Evolutionary conservation across 129 eudicot genomes (phyloP), one percentile per base, ranked within the genome.

Genomic region (Flaveria sonorensis): DNA sequence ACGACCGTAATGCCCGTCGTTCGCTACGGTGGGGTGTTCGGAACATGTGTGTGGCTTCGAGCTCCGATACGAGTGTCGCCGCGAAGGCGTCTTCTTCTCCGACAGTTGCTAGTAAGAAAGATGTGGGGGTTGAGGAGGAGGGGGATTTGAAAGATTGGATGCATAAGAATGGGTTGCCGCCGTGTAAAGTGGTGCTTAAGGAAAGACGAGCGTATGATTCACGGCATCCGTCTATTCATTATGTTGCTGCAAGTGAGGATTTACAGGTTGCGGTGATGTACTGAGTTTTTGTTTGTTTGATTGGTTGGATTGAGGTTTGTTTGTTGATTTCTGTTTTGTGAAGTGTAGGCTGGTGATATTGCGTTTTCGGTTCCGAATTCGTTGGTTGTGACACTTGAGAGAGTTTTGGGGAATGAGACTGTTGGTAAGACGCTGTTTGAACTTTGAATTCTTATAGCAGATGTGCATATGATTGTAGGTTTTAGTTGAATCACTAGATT

Each of bases 81-180:
- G 86, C 77, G 52, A 87, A 83, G 61, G 75, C 84, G 62, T 40
- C 30, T 48, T 40, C 30, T 53, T 84, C 86, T 51, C 72, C n/a
- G 7, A 86, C 72, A n/a, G 75, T 71, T 71, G 77, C 81, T 10
- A 76, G 78, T 75, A 83, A 76, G 68, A 82, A 81, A 45, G 87
- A 70, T 55, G 82, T 66, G 0, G 66, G 26, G 39, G 6, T 60
- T 60, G 91, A 85, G 5, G 85, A 91, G 32, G 79, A 67, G 2
- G 92, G 77, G 10, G 96, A 94, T 60, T 87, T 94, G 90, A 91
- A 91, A 69, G 65, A 84, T 15, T 94, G 97, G 97, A 94, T 91
- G 98, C 93, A 94, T 39, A 59, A 81, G n/a, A 94, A 94, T 46
- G 98, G 98, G 11, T 82, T 94, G 48, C 98, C 98, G n/a, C 90